Conservation (phyloP, 164 flowering plant genomes). For the Tinospora cordifolia region DNA sequence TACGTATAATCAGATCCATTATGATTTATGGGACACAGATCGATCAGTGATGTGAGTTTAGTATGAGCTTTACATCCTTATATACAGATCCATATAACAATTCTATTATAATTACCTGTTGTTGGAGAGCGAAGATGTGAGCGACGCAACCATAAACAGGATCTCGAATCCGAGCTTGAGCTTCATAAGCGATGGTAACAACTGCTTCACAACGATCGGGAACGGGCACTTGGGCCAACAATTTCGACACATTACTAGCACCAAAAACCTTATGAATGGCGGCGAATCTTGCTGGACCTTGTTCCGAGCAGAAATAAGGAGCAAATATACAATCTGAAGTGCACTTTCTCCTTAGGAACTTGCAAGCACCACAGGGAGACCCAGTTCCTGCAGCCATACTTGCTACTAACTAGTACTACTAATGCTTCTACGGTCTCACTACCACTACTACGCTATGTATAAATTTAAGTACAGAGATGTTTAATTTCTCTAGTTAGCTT, state of each 20-base stretch:
- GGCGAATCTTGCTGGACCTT: slow-evolving; percentile 85
- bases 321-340: slow-evolving; percentile 83
- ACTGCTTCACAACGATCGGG: slow-evolving; percentile 86
- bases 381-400: slow-evolving; percentile 38
- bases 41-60: too few species aligned
- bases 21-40: too few species aligned
- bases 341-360: slow-evolving; percentile 87
- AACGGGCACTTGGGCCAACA: slow-evolving; percentile 68
- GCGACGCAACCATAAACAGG: slow-evolving; percentile 98
- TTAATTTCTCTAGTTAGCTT: too few species aligned
- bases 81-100: too few species aligned
- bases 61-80: too few species aligned
- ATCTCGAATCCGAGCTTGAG: slow-evolving; percentile 84
- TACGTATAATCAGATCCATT: not conserved
- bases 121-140: slow-evolving; percentile 87
- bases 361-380: slow-evolving; percentile 98
- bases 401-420: not conserved
- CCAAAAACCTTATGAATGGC: slow-evolving; percentile 98
- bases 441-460: too few species aligned
- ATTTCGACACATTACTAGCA: slow-evolving; percentile 89
- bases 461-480: too few species aligned
- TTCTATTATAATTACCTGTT: too few species aligned
- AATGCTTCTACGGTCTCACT: too few species aligned
- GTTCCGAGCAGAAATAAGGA: slow-evolving; percentile 90
- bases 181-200: slow-evolving; percentile 93